phyloP scores from a whole-genome alignment of 495 filamentous ascomycete species.

The Penicillium argentinense region DNA sequence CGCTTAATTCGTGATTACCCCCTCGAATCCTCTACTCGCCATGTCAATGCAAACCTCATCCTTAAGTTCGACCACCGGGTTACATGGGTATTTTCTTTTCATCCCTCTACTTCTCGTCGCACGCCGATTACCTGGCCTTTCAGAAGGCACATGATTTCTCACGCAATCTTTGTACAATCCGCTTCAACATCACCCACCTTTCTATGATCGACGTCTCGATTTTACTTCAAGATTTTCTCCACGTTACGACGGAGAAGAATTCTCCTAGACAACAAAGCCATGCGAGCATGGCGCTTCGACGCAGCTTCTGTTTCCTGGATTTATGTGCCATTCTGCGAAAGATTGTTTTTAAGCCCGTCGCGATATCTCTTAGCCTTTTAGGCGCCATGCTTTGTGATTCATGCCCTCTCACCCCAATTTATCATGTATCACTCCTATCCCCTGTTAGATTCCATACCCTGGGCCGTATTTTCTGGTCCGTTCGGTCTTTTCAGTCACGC shows the following conservation, averaged over 20 bases:
- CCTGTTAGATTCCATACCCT: constrained; percentile 25
- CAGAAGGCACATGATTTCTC: no score
- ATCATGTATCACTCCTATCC: constrained; percentile 5
- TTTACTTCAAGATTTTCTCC: neutral
- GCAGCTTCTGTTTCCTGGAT: neutral
- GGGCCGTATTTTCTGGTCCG: constrained; percentile 1
- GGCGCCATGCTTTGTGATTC: neutral
- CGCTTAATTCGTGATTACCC: constrained; percentile 44
- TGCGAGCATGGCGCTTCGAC: no score
- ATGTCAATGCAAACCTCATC: no score
- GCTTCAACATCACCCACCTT: neutral
- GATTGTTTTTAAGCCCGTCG: constrained; percentile 9
- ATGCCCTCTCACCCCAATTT: neutral
- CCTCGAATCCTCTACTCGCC: neutral
- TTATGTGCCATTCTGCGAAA: constrained; percentile 10
- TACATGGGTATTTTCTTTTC: no score
- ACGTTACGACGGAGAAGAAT: constrained; percentile 11
- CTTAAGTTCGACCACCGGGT: no score
- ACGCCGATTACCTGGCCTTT: no score
- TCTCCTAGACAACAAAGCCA: constrained; percentile 7
- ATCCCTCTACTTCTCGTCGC: no score
- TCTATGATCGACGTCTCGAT: neutral
- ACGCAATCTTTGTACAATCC: constrained; percentile 18
- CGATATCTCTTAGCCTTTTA: neutral
- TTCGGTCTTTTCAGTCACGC: constrained; percentile 16